These are phyloP conservation scores for Hura crepitans DNA, from an alignment of 441 rosid genomes.

Conservation along the genomic window DNA sequence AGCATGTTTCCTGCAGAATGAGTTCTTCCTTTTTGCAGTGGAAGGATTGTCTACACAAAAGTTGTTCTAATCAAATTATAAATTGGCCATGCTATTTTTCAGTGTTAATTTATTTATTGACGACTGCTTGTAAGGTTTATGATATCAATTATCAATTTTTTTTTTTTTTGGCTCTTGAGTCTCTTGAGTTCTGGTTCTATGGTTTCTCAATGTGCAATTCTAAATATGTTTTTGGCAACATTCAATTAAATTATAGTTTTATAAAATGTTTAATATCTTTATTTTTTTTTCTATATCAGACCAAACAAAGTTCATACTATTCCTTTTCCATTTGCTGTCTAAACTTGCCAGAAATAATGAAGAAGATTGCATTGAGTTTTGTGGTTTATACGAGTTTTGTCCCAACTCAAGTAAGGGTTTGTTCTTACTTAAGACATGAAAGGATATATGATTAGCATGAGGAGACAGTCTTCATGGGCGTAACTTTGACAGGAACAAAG, in stretches of 20 bases:
- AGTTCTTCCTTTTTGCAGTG: constrained; percentile 9
- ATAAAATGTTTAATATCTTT: too few relatives aligned
- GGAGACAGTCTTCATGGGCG: not conserved
- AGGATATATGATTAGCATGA: not conserved
- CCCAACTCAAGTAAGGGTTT: not conserved
- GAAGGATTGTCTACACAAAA: not conserved
- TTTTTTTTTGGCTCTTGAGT: not conserved
- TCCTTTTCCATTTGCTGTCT: too few relatives aligned
- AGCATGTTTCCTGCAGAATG: constrained; percentile 13
- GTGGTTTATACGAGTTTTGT: not conserved
- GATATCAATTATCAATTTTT: not conserved
- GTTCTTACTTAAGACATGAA: not conserved
- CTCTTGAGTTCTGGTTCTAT: not conserved
- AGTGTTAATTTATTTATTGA: not conserved
- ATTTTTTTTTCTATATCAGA: too few relatives aligned
- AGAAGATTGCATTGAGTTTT: too few relatives aligned
- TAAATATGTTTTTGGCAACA: too few relatives aligned
- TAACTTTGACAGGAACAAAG: not conserved
- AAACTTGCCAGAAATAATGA: too few relatives aligned
- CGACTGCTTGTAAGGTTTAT: constrained; percentile 7
- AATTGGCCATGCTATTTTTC: constrained; percentile 3
- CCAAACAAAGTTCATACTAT: too few relatives aligned
- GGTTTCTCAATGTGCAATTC: not conserved
- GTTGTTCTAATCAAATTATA: not conserved
- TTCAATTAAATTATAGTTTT: too few relatives aligned